A percentile compares a stretch with the other conserved stretches of the same genome.
These are phyloP conservation scores for Astrocystis sublimbata DNA, from an alignment of 495 filamentous ascomycete genomes.

Conservation along the genomic window DNA sequence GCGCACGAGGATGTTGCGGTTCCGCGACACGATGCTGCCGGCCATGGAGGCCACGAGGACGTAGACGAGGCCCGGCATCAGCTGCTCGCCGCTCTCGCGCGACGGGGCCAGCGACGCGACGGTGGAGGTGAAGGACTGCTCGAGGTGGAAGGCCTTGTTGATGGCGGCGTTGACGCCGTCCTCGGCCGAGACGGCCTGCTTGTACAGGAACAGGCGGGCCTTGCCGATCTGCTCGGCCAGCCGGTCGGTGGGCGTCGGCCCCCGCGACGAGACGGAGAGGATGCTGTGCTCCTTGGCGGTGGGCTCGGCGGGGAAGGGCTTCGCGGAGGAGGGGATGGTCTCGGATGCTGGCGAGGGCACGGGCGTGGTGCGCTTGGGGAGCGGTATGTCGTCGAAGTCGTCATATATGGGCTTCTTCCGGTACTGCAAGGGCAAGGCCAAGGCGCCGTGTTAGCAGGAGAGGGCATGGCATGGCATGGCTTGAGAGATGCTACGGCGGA, in stretches of 20 bases:
- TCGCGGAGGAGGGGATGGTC: slow-evolving; percentile 34
- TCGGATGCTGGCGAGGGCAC: slow-evolving; percentile 32
- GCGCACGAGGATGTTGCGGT: slow-evolving; percentile 78
- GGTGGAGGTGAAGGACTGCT: slow-evolving; percentile 82
- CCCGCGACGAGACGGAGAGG: slow-evolving; percentile 41
- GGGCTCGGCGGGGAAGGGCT: slow-evolving; percentile 32
- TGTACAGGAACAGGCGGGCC: slow-evolving; percentile 79
- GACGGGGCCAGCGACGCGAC: slow-evolving; percentile 83
- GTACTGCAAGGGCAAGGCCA: slow-evolving; percentile 36
- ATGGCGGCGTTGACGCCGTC: slow-evolving; percentile 75
- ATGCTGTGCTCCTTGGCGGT: not conserved
- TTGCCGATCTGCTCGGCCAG: slow-evolving; percentile 79
- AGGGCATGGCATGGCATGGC: not conserved
- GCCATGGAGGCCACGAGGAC: slow-evolving; percentile 91
- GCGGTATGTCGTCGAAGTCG: slow-evolving; percentile 51
- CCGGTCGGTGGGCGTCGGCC: slow-evolving; percentile 85
- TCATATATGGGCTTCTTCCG: slow-evolving; percentile 89
- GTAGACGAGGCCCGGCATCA: slow-evolving; percentile 85
- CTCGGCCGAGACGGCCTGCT: slow-evolving; percentile 68
- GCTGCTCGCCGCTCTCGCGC: slow-evolving; percentile 74
- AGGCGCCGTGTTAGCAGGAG: not conserved
- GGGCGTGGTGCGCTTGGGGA: slow-evolving; percentile 38
- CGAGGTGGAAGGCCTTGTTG: slow-evolving; percentile 71
- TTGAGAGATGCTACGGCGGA: slow-evolving; percentile 19
- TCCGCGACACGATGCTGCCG: slow-evolving; percentile 82